These are phyloP conservation scores for Haplosporangium gracile DNA, from an alignment of 192 early-diverging fungal genomes.

Conservation along the genomic window DNA sequence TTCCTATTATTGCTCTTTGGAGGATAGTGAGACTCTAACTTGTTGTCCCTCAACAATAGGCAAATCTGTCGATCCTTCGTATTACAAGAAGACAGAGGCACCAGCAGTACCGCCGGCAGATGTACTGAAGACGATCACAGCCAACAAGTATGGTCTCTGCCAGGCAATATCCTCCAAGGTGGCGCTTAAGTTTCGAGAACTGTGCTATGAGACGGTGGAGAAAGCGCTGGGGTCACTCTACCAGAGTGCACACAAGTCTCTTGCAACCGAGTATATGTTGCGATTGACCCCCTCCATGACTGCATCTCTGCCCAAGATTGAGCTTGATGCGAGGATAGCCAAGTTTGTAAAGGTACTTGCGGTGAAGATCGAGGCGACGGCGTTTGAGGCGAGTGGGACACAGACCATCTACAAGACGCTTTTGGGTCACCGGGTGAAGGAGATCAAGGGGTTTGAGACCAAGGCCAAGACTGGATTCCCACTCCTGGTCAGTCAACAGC, in stretches of 20 bases:
- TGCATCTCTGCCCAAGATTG: neutral
- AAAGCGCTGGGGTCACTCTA: conserved; percentile 5
- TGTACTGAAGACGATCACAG: neutral
- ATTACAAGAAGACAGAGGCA: conserved; percentile 30
- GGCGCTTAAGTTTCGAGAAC: conserved; percentile 24
- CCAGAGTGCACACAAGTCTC: conserved; percentile 27
- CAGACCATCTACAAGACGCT: conserved; percentile 25
- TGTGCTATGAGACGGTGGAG: conserved; percentile 45
- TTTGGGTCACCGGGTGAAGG: conserved; percentile 35
- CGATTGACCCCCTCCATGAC: neutral
- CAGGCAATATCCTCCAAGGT: conserved; percentile 32
- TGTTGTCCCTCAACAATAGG: conserved; percentile 3
- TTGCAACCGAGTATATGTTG: conserved; percentile 25
- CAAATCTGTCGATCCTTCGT: conserved; percentile 32
- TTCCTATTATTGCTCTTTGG: neutral
- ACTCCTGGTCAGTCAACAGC: neutral
- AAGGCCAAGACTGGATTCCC: conserved; percentile 10
- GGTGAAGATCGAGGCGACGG: conserved; percentile 23
- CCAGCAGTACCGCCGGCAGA: neutral
- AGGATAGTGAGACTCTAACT: neutral
- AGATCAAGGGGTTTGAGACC: conserved; percentile 47
- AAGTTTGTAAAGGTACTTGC: conserved; percentile 35
- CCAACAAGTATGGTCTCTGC: conserved; percentile 24
- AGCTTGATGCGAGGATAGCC: conserved; percentile 9
- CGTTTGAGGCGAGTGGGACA: conserved; percentile 39